Percentiles rank a stretch among this genome's conserved stretches.
Conservation (phyloP, 495 filamentous ascomycete genomes). For the Parachaetomium inaequale region DNA sequence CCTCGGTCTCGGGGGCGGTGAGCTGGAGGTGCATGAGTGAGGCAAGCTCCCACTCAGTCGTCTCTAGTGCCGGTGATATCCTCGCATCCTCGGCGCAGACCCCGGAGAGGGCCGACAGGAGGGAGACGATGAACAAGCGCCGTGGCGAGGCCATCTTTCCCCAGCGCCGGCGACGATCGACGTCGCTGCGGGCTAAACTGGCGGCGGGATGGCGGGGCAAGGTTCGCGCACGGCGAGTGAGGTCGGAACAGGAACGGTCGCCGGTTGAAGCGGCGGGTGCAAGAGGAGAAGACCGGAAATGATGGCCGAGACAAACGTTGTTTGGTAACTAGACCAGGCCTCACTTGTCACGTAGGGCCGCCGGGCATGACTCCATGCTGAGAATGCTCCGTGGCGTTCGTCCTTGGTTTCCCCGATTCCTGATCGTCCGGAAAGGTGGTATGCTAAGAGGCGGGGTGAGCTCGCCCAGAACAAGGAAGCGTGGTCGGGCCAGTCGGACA, state of each 20-base stretch:
- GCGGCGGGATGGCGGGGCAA: constrained; percentile 16
- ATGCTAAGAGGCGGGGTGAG: constrained; percentile 23
- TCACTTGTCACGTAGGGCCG: constrained; percentile 27
- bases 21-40: constrained; percentile 40
- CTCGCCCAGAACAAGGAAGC: constrained; percentile 1
- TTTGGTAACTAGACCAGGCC: constrained; percentile 20
- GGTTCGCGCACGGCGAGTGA: constrained; percentile 2
- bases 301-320: constrained; percentile 12
- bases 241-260: constrained; percentile 4
- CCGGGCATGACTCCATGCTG: constrained; percentile 24
- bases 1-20: constrained; percentile 27
- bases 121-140: constrained; percentile 26
- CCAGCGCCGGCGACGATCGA: constrained; percentile 40
- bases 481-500: constrained; percentile 12
- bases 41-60: constrained; percentile 30
- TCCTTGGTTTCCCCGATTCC: constrained; percentile 24
- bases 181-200: constrained; percentile 35
- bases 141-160: constrained; percentile 34
- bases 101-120: constrained; percentile 19
- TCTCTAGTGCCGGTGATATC: constrained; percentile 27
- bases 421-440: constrained; percentile 32
- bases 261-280: background rate
- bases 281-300: constrained; percentile 16
- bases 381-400: constrained; percentile 10
- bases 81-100: constrained; percentile 28